These are phyloP conservation scores for Ogataea trehalophila DNA, from an alignment of 805 yeast genomes.

Conservation along the genomic window DNA sequence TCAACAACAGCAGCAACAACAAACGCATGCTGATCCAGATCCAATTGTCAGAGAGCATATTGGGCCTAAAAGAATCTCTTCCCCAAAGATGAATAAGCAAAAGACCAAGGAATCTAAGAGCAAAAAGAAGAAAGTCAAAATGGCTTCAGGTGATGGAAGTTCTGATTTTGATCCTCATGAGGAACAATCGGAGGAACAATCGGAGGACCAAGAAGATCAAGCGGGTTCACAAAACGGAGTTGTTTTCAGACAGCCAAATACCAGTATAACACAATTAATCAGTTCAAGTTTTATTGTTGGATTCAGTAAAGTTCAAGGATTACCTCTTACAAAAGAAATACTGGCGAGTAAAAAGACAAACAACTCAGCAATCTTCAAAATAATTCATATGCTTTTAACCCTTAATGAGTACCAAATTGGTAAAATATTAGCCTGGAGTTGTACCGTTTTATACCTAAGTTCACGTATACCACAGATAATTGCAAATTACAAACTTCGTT, in stretches of 20 bases:
- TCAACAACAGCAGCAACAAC: too few species aligned
- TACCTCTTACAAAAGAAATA: conserved; percentile 11
- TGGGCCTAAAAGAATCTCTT: conserved; percentile 6
- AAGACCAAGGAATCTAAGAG: not conserved
- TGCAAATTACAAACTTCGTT: conserved; percentile 39
- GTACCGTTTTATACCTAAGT: conserved; percentile 42
- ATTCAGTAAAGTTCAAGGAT: conserved; percentile 25
- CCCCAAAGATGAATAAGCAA: not conserved
- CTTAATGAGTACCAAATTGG: conserved; percentile 21
- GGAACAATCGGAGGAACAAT: not conserved
- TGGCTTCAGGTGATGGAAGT: not conserved
- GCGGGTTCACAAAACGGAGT: not conserved
- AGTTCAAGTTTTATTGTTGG: conserved; percentile 28
- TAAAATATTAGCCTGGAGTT: conserved; percentile 43
- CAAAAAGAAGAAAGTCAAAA: not conserved
- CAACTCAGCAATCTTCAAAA: conserved; percentile 19
- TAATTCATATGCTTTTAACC: conserved; percentile 13
- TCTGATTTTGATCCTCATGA: conserved; percentile 1
- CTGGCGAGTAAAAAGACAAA: conserved; percentile 8
- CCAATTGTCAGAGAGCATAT: conserved; percentile 1
- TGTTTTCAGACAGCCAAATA: conserved; percentile 5
- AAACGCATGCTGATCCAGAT: not conserved
- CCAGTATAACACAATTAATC: conserved; percentile 18
- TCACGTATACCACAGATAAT: conserved; percentile 51
- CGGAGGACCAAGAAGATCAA: not conserved